These are phyloP conservation scores for Lagerstroemia speciosa DNA, from an alignment of 345 rosid genomes.

Conservation along the genomic window DNA sequence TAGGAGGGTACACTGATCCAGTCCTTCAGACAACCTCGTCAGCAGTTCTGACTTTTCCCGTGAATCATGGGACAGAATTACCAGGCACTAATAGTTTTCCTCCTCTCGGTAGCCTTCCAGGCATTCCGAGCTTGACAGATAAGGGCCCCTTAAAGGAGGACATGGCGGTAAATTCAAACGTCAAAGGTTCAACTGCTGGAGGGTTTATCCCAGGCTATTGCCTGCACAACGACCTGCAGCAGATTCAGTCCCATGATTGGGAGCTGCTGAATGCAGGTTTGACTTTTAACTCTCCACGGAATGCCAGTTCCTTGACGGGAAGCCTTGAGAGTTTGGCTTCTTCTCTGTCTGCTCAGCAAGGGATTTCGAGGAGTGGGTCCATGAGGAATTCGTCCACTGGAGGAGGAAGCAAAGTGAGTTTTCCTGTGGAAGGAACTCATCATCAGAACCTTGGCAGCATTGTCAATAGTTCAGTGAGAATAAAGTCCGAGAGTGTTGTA, in stretches of 20 bases:
- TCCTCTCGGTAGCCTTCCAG: conserved; percentile 46
- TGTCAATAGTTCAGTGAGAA: conserved; percentile 38
- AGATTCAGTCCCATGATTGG: conserved; percentile 60
- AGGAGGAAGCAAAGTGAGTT: conserved; percentile 22
- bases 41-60: conserved; percentile 33
- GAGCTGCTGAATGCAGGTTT: conserved; percentile 54
- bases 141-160: conserved; percentile 43
- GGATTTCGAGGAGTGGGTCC: conserved; percentile 35
- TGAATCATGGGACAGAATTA: conserved; percentile 42
- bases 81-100: conserved; percentile 37
- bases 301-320: conserved; percentile 32
- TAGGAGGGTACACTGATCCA: conserved; percentile 31
- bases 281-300: conserved; percentile 40
- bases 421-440: conserved; percentile 25
- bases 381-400: conserved; percentile 22
- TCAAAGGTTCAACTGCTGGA: conserved; percentile 31
- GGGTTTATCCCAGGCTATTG: conserved; percentile 48
- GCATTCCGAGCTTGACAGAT: conserved; percentile 36
- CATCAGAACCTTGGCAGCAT: conserved; percentile 27
- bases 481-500: conserved; percentile 55
- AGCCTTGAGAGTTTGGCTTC: conserved; percentile 19
- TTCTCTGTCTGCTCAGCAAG: conserved; percentile 5
- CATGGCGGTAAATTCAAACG: conserved; percentile 36
- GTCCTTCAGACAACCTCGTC: conserved; percentile 14
- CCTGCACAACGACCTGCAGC: conserved; percentile 47